phyloP scores from a whole-genome alignment of 2,329 filamentous ascomycete species.

The Penicillium corylophilum region DNA sequence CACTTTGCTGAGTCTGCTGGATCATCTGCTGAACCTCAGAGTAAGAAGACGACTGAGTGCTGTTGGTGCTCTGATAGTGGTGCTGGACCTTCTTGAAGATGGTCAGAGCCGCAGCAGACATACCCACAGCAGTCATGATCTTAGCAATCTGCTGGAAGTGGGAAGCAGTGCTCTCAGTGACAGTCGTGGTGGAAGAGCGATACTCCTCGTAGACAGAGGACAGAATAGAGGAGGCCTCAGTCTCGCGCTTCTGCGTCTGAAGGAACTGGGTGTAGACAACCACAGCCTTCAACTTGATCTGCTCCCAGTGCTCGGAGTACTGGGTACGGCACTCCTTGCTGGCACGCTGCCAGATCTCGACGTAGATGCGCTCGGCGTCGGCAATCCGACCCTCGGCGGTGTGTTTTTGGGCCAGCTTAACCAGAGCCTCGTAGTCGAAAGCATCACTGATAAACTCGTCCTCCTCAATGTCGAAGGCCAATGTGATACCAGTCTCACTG shows the following conservation, averaged over 20 bases:
- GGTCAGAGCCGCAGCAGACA: conserved; percentile 46
- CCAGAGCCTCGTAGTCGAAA: conserved; percentile 37
- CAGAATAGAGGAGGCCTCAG: conserved; percentile 48
- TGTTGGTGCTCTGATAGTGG: conserved; percentile 40
- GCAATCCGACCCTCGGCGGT: conserved; percentile 31
- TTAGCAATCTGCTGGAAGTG: conserved; percentile 44
- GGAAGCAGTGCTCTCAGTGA: conserved; percentile 40
- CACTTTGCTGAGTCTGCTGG: conserved; percentile 42
- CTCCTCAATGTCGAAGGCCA: conserved; percentile 40
- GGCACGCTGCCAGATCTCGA: conserved; percentile 53
- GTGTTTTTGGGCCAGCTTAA: conserved; percentile 42
- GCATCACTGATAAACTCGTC: conserved; percentile 38
- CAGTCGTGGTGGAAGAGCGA: conserved; percentile 42
- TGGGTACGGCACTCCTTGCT: conserved; percentile 48
- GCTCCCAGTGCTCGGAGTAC: conserved; percentile 47
- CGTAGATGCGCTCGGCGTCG: conserved; percentile 49
- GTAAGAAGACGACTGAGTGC: conserved; percentile 33
- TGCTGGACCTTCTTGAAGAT: conserved; percentile 47
- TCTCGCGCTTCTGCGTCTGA: conserved; percentile 45
- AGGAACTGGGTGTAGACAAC: conserved; percentile 51
- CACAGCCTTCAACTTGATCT: conserved; percentile 49
- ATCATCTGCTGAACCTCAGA: conserved; percentile 48
- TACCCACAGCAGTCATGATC: conserved; percentile 48
- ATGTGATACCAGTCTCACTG: conserved; percentile 13
- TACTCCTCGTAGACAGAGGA: conserved; percentile 52